Percentiles rank a stretch among this genome's conserved stretches.
phyloP scores from a whole-genome alignment of 2,329 filamentous ascomycete species.

The Aspergillus nomiae region DNA sequence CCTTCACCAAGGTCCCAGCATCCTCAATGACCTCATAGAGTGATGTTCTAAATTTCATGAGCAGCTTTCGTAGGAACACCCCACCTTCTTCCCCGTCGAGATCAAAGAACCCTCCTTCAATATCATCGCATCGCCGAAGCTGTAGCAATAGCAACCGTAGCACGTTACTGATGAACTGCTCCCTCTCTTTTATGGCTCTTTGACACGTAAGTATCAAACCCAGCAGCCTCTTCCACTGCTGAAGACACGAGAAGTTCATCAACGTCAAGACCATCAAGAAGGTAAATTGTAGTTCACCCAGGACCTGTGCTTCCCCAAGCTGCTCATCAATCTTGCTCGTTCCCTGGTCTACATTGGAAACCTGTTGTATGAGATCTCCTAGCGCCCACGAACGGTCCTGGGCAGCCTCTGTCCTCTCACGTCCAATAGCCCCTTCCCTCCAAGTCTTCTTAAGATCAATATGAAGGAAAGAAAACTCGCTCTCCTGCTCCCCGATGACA shows the following conservation, averaged over 20 bases:
- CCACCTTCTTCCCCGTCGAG: constrained; percentile 55
- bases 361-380: constrained; percentile 51
- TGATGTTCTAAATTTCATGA: constrained; percentile 54
- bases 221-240: constrained; percentile 66
- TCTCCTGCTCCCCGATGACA: constrained; percentile 40
- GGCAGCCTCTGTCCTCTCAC: constrained; percentile 63
- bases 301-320: constrained; percentile 40
- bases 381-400: constrained; percentile 65
- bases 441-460: constrained; percentile 65
- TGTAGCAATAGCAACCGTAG: constrained; percentile 55
- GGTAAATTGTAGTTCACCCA: constrained; percentile 64
- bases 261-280: constrained; percentile 65
- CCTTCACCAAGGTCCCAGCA: constrained; percentile 46
- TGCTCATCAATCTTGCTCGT: constrained; percentile 30
- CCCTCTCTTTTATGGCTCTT: constrained; percentile 50
- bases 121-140: constrained; percentile 58
- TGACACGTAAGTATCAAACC: constrained; percentile 59
- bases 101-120: constrained; percentile 64
- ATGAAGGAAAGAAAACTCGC: constrained; percentile 57
- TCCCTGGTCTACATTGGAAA: constrained; percentile 12
- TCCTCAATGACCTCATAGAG: constrained; percentile 50
- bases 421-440: constrained; percentile 61
- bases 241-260: constrained; percentile 66
- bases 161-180: constrained; percentile 55
- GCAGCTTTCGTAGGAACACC: constrained; percentile 54